Evolutionary conservation across 2,329 filamentous ascomycete species (phyloP).

Genomic region (Canariomyces notabilis): DNA sequence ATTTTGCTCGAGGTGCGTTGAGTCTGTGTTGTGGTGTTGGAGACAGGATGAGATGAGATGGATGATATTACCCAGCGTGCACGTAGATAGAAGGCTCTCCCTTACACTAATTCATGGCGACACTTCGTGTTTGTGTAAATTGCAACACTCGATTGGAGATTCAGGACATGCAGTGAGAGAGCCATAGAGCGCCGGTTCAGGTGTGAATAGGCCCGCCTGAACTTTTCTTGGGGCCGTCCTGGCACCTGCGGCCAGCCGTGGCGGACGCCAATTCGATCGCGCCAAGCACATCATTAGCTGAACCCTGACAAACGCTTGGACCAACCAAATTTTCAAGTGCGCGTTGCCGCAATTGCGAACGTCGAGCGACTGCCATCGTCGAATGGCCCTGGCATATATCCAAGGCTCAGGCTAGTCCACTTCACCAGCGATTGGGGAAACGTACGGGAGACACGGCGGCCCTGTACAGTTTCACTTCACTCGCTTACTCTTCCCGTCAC

Average conservation of each 20-base stretch:
- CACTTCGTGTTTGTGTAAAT: no score
- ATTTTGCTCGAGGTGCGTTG: no score
- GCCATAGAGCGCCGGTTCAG: no score
- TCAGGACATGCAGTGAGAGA: no score
- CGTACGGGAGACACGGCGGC: not conserved
- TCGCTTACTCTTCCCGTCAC: not conserved
- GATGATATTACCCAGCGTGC: no score
- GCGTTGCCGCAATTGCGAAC: conserved; percentile 4
- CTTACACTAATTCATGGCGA: no score
- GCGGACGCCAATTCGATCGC: conserved; percentile 11
- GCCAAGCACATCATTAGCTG: not conserved
- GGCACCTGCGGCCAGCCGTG: not conserved
- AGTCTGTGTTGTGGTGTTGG: no score
- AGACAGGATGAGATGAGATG: no score
- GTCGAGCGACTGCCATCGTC: not conserved
- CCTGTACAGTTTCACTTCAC: not conserved
- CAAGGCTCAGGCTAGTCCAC: conserved; percentile 2
- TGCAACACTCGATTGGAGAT: no score
- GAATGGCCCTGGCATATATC: conserved; percentile 1
- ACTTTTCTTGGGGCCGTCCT: no score
- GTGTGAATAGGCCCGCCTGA: no score
- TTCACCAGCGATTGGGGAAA: not conserved
- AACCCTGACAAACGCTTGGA: conserved; percentile 18
- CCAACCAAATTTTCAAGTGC: conserved; percentile 26
- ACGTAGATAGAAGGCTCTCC: no score